phyloP scores from a whole-genome alignment of 2,329 filamentous ascomycete species.

The Sporothrix inflata region DNA sequence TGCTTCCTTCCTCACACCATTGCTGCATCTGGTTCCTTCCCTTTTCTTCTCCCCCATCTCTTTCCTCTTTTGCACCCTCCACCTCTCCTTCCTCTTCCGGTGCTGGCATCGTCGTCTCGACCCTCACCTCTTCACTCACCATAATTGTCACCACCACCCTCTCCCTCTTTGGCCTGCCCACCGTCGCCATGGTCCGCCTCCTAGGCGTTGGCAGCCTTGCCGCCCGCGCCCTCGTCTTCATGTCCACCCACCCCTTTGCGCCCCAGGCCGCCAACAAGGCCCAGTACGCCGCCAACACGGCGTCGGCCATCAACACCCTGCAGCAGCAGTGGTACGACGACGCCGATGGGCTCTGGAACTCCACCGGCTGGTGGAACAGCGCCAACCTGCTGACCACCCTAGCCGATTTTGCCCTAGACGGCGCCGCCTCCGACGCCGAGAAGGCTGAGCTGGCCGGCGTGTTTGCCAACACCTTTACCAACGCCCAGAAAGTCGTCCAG shows the following conservation, averaged over 20 bases:
- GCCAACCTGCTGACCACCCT: constrained; percentile 68
- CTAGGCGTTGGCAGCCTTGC: constrained; percentile 24
- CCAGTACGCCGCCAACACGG: constrained; percentile 42
- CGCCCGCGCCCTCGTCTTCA: constrained; percentile 26
- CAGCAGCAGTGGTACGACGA: constrained; percentile 63
- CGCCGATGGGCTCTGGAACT: constrained; percentile 64
- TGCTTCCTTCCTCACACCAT: not conserved
- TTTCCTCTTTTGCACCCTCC: not conserved
- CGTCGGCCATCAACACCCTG: constrained; percentile 48
- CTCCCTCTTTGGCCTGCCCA: not conserved
- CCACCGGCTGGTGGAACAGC: constrained; percentile 73
- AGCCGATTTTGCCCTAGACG: constrained; percentile 54
- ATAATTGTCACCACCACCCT: not conserved
- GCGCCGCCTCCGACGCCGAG: constrained; percentile 41
- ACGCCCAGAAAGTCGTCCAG: constrained; percentile 49
- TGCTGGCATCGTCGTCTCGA: constrained; percentile 20
- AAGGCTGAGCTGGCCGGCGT: constrained; percentile 46
- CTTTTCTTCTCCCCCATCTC: not conserved
- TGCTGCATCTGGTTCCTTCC: not conserved
- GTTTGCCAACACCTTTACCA: constrained; percentile 51
- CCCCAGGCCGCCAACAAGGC: constrained; percentile 17
- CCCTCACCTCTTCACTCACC: not conserved
- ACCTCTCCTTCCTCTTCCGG: constrained; percentile 4
- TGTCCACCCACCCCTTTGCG: constrained; percentile 16
- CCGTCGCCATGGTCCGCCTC: constrained; percentile 21